A percentile compares a stretch with the other conserved stretches of the same genome.
phyloP scores from a whole-genome alignment of 2,329 filamentous ascomycete genomes.

The Microthyrium microscopicum region DNA sequence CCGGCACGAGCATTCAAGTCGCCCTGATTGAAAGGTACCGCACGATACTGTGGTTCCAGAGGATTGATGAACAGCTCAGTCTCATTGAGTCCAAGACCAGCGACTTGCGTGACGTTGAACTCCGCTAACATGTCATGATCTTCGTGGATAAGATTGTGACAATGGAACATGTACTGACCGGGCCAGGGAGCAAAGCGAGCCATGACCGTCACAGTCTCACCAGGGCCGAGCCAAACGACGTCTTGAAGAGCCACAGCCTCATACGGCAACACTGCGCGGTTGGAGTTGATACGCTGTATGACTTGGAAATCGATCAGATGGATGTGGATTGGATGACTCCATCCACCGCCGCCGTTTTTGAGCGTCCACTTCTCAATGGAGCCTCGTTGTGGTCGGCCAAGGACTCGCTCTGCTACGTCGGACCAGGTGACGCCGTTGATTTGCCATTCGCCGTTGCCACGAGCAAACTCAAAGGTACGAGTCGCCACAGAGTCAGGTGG shows the following conservation, averaged over 20 bases:
- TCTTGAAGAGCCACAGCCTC: slow-evolving; percentile 41
- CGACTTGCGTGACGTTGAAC: slow-evolving; percentile 25
- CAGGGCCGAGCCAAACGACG: slow-evolving; percentile 7
- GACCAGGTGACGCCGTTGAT: slow-evolving; percentile 20
- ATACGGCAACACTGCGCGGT: slow-evolving; percentile 29
- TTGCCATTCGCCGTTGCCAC: slow-evolving; percentile 16
- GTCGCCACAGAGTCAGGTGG: slow-evolving; percentile 14
- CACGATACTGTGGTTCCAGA: slow-evolving; percentile 10
- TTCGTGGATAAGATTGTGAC: slow-evolving; percentile 30
- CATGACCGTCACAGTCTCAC: slow-evolving; percentile 12
- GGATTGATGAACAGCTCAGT: slow-evolving; percentile 10
- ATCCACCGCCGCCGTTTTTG: slow-evolving; percentile 32
- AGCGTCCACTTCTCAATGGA: slow-evolving; percentile 21
- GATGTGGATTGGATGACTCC: slow-evolving; percentile 38
- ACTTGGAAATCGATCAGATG: slow-evolving; percentile 44
- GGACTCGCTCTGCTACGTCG: slow-evolving; percentile 18
- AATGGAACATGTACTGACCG: slow-evolving; percentile 33
- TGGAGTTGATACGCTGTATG: slow-evolving; percentile 29
- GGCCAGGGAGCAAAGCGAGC: slow-evolving; percentile 22
- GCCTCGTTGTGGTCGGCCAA: slow-evolving; percentile 18
- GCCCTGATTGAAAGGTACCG: slow-evolving; percentile 6
- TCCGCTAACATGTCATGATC: slow-evolving; percentile 23
- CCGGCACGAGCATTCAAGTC: slow-evolving; percentile 9
- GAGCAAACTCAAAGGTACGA: slow-evolving; percentile 18
- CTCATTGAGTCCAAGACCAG: slow-evolving; percentile 11